These are phyloP conservation scores for Agastache rugosa DNA, from an alignment of 257 asterid species.

Conservation along the genomic window DNA sequence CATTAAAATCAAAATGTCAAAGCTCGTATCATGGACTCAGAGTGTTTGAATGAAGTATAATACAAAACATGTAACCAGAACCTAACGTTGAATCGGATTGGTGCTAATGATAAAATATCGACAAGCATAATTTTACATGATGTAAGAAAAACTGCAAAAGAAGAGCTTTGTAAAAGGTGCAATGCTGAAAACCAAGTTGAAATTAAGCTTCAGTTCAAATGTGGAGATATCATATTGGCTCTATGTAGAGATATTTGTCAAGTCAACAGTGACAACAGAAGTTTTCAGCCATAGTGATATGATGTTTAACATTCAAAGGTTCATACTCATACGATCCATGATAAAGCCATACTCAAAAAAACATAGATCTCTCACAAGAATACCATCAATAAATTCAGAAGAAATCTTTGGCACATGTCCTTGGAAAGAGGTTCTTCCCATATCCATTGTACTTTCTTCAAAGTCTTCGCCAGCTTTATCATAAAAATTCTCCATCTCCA, in stretches of 20 bases:
- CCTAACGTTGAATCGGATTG: slow-evolving; percentile 10
- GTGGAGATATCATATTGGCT: slow-evolving; percentile 14
- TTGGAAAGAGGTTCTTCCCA: slow-evolving; percentile 56
- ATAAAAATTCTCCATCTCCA: slow-evolving; percentile 72
- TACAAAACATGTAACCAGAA: slow-evolving; percentile 31
- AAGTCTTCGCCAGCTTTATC: slow-evolving; percentile 64
- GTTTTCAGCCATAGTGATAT: slow-evolving; percentile 12
- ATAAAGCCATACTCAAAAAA: slow-evolving; percentile 20
- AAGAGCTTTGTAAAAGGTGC: slow-evolving; percentile 20
- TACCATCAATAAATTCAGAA: slow-evolving; percentile 70
- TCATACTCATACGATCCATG: background rate
- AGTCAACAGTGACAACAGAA: slow-evolving; percentile 24
- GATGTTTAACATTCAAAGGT: slow-evolving; percentile 12
- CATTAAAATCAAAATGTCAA: slow-evolving; percentile 38
- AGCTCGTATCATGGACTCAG: slow-evolving; percentile 21
- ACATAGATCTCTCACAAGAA: slow-evolving; percentile 23
- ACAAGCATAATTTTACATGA: slow-evolving; percentile 10
- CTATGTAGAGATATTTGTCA: background rate
- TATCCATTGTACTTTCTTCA: slow-evolving; percentile 56
- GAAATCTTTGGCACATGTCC: slow-evolving; percentile 50
- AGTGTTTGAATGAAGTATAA: slow-evolving; percentile 21
- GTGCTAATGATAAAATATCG: slow-evolving; percentile 4
- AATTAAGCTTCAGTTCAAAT: slow-evolving; percentile 28
- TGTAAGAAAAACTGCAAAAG: slow-evolving; percentile 14
- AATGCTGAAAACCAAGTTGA: slow-evolving; percentile 9